A percentile compares a stretch with the other conserved stretches of the same genome.
Evolutionary conservation across 306 rosid species (phyloP).

Genomic region (Cicer yamashitae): DNA sequence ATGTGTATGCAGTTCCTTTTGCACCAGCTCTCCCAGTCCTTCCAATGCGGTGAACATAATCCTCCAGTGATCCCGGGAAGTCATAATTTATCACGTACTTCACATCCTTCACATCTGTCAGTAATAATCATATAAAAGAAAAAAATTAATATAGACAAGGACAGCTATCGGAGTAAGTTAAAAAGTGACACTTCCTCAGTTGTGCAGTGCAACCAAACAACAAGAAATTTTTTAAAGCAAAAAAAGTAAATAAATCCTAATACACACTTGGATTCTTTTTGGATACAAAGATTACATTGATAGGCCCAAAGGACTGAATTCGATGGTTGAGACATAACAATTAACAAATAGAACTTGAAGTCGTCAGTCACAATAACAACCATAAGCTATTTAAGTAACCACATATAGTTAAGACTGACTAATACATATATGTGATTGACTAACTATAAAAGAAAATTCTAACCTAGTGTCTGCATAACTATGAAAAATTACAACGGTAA

Average conservation of each 20-base stretch:
- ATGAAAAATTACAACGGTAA: not conserved
- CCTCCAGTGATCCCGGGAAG: conserved; percentile 98
- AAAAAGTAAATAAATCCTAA: not conserved
- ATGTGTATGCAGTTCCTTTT: conserved; percentile 96
- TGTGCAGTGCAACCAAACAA: not conserved
- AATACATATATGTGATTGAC: conserved; percentile 21
- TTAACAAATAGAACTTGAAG: not conserved
- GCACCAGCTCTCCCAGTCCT: conserved; percentile 99
- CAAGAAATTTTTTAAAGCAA: conserved; percentile 29
- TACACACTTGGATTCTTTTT: not conserved
- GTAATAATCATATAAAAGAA: conserved; percentile 40
- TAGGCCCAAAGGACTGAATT: not conserved
- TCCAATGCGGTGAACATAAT: conserved; percentile 97
- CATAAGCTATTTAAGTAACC: not conserved
- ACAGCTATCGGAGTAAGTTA: not conserved
- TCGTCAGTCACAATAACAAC: not conserved
- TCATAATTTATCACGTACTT: conserved; percentile 91
- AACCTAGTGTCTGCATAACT: not conserved
- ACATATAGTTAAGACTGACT: not conserved
- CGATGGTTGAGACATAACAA: not conserved
- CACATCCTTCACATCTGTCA: conserved; percentile 93
- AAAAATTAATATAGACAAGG: conserved; percentile 18
- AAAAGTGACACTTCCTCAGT: conserved; percentile 4
- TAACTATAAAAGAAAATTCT: conserved; percentile 9
- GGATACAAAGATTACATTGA: not conserved